phyloP scores from a whole-genome alignment of 768 basidiomycete species.

The Pholiota microspora region DNA sequence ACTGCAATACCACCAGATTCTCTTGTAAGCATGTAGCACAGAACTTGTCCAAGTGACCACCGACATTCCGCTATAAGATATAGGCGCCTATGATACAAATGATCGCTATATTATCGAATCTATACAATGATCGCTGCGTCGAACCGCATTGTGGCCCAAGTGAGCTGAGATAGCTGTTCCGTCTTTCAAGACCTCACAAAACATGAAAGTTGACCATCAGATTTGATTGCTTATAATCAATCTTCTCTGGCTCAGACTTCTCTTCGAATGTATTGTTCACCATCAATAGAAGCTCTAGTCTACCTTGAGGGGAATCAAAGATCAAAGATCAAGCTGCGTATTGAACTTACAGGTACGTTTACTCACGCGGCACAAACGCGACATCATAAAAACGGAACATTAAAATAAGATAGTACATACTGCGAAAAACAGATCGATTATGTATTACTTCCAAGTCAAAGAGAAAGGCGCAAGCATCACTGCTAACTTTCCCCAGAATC shows the following conservation, averaged over 20 bases:
- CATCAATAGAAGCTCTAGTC: background rate
- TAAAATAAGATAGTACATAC: background rate
- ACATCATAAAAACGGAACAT: background rate
- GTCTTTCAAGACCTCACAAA: too few relatives aligned
- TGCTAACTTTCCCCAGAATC: constrained; percentile 31
- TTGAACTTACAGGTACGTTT: background rate
- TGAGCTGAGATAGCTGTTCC: background rate
- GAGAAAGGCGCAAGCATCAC: constrained; percentile 35
- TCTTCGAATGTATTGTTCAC: background rate
- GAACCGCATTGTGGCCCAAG: background rate
- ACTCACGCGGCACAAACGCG: background rate
- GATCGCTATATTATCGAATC: too few relatives aligned
- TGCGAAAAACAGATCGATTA: background rate
- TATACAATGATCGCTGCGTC: too few relatives aligned
- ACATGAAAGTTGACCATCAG: background rate
- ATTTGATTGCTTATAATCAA: background rate
- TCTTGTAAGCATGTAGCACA: too few relatives aligned
- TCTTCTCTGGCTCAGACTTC: background rate
- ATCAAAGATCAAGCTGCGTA: background rate
- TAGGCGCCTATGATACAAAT: too few relatives aligned
- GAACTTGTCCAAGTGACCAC: too few relatives aligned
- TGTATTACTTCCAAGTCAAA: constrained; percentile 28
- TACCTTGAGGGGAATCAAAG: too few relatives aligned
- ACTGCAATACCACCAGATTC: too few relatives aligned
- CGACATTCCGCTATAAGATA: too few relatives aligned